Evolutionary conservation across 177 flowering plant genomes (phyloP).

Genomic region (Vitis hybrid): DNA sequence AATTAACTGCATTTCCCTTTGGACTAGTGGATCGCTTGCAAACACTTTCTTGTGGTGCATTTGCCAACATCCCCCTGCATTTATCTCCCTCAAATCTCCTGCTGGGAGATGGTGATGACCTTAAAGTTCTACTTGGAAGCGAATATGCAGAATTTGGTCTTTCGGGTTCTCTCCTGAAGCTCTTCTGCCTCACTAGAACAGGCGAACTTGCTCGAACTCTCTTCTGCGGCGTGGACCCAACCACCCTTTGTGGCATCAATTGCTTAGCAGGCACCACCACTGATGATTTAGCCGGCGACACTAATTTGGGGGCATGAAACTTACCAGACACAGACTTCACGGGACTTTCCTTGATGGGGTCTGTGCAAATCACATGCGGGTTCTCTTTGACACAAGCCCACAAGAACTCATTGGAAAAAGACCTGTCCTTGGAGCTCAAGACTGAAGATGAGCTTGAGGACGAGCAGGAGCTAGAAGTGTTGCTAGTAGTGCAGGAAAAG

Average conservation of each 20-base stretch:
- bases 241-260: slow-evolving; percentile 2
- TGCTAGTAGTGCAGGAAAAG: slow-evolving; percentile 20
- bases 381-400: slow-evolving; percentile 55
- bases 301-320: slow-evolving; percentile 5
- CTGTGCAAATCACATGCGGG: slow-evolving; percentile 43
- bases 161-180: slow-evolving; percentile 41
- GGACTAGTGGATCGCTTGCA: slow-evolving; percentile 7
- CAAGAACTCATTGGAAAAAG: slow-evolving; percentile 69
- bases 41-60: neutral
- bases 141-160: neutral
- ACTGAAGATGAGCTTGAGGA: slow-evolving; percentile 19
- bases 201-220: slow-evolving; percentile 49
- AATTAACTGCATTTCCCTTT: slow-evolving; percentile 11
- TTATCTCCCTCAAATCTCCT: slow-evolving; percentile 38
- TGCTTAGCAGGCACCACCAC: slow-evolving; percentile 4
- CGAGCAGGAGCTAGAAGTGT: slow-evolving; percentile 25
- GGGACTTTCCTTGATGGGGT: slow-evolving; percentile 20
- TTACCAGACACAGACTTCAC: neutral
- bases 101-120: slow-evolving; percentile 52
- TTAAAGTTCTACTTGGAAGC: slow-evolving; percentile 24
- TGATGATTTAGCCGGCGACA: slow-evolving; percentile 1
- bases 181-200: slow-evolving; percentile 44
- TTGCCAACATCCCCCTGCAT: slow-evolving; percentile 4
- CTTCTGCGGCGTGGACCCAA: slow-evolving; percentile 27
- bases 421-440: slow-evolving; percentile 29